Evolutionary conservation across 768 basidiomycete genomes (phyloP), one percentile per base, ranked within the genome.

Genomic region (Lactifluus subvellereus): DNA sequence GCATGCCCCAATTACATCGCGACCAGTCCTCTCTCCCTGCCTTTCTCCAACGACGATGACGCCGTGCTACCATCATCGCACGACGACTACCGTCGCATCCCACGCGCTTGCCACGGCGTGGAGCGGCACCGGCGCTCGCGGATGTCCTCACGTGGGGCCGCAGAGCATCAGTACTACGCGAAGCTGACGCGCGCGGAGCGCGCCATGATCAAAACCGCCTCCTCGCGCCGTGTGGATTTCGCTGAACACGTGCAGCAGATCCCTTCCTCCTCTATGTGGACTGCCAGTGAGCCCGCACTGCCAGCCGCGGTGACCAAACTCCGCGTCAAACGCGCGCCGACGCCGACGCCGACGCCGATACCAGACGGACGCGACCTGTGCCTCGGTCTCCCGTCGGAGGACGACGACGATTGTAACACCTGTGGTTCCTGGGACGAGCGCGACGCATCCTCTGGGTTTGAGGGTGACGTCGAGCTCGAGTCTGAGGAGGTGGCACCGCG

Each of bases 401-500:
- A 48, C 11, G 47, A 27, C 47, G 47, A 48, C 4, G 47, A 27
- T 22, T 20, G 20, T 22, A 27, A 22, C n/a, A 10, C 40, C 5
- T 48, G 20, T 20, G 53, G 22, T n/a, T 53, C 35, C 52, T 33
- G 14, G 2, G 40, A 20, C 33, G 61, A 51, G 43, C 42, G 61
- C 14, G 57, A 63, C 14, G n/a, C 7, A 10, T 63, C 62, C 49
- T 57, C 62, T 1, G 57, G 52, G 2, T 63, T 54, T 35, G 62
- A 59, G 42, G 62, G 52, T 7, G 61, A 62, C 43, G 37, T 62
- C n/a, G 61, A 62, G 35, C 32, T 52, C n/a, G 50, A 52, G n/a
- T 33, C 55, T 3, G 11, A 14, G n/a, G 56, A 40, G 9, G n/a
- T n/a, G 35, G 33, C 22, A 52, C 13, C 22, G 18, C 42, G 35